Conservation (phyloP, 257 asterid species). For the Nicotiana tabacum region DNA sequence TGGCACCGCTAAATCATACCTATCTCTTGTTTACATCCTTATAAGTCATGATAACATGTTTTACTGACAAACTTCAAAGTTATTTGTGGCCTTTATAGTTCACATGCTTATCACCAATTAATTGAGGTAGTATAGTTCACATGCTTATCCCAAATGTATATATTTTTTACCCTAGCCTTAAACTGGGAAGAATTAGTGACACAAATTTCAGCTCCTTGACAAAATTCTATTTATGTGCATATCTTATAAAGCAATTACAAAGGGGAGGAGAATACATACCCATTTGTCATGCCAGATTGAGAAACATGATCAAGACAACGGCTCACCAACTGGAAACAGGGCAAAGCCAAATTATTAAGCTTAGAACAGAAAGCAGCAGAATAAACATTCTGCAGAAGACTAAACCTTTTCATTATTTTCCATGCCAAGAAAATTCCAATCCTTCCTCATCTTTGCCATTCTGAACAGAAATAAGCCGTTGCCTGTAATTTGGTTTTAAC, state of each 20-base stretch:
- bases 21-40: neutral
- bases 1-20: neutral
- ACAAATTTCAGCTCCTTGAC: neutral
- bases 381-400: conserved; percentile 13
- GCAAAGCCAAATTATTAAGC: conserved; percentile 18
- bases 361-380: conserved; percentile 17
- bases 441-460: conserved; percentile 61
- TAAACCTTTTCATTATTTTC: conserved; percentile 78
- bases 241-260: neutral
- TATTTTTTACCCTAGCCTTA: neutral
- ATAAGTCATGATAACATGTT: neutral
- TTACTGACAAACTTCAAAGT: neutral
- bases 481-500: conserved; percentile 42
- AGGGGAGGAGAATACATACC: conserved; percentile 37
- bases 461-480: conserved; percentile 79
- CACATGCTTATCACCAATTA: neutral
- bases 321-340: conserved; percentile 60
- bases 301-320: conserved; percentile 50
- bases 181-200: neutral
- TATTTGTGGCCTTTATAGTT: neutral
- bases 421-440: conserved; percentile 86
- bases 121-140: neutral
- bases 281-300: conserved; percentile 44
- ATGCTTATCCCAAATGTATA: neutral
- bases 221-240: neutral